phyloP scores from a whole-genome alignment of 2,329 filamentous ascomycete species.

The Dryadomyces quercivorus region DNA sequence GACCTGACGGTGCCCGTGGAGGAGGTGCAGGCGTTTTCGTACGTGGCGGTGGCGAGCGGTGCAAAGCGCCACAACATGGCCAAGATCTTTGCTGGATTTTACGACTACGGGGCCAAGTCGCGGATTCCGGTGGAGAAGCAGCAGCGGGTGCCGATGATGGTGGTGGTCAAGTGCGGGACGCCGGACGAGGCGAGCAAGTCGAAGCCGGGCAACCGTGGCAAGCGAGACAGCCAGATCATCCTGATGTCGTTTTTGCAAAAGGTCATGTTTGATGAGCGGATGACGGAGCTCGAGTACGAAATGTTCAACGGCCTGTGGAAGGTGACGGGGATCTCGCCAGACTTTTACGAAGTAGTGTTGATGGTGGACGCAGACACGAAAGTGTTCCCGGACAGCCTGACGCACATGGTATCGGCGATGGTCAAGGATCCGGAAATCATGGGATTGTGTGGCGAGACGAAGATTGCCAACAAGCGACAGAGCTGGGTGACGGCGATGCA shows the following conservation, averaged over 20 bases:
- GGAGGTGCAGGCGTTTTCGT: slow-evolving; percentile 82
- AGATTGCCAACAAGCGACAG: slow-evolving; percentile 95
- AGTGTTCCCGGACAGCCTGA: slow-evolving; percentile 94
- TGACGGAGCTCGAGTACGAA: slow-evolving; percentile 98
- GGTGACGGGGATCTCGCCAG: slow-evolving; percentile 92
- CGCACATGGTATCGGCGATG: slow-evolving; percentile 98
- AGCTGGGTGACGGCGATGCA: slow-evolving; percentile 97
- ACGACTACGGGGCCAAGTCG: slow-evolving; percentile 81
- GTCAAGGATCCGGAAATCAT: slow-evolving; percentile 98
- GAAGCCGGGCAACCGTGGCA: slow-evolving; percentile 95
- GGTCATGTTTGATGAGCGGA: slow-evolving; percentile 99
- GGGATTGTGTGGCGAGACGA: slow-evolving; percentile 97
- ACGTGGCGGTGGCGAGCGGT: slow-evolving; percentile 90
- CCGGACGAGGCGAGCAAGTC: slow-evolving; percentile 68
- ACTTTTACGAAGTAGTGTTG: slow-evolving; percentile 95
- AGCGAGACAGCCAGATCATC: slow-evolving; percentile 97
- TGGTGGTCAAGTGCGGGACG: slow-evolving; percentile 90
- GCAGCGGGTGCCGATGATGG: slow-evolving; percentile 95
- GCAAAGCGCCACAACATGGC: slow-evolving; percentile 99
- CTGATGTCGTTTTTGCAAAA: slow-evolving; percentile 99
- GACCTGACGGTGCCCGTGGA: slow-evolving; percentile 70
- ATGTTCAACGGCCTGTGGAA: slow-evolving; percentile 99
- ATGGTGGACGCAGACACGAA: slow-evolving; percentile 99
- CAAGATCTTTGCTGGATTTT: slow-evolving; percentile 95
- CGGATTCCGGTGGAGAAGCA: slow-evolving; percentile 74